Evolutionary conservation across 2,329 filamentous ascomycete genomes (phyloP).

Genomic region (Dactylellina haptotyla): DNA sequence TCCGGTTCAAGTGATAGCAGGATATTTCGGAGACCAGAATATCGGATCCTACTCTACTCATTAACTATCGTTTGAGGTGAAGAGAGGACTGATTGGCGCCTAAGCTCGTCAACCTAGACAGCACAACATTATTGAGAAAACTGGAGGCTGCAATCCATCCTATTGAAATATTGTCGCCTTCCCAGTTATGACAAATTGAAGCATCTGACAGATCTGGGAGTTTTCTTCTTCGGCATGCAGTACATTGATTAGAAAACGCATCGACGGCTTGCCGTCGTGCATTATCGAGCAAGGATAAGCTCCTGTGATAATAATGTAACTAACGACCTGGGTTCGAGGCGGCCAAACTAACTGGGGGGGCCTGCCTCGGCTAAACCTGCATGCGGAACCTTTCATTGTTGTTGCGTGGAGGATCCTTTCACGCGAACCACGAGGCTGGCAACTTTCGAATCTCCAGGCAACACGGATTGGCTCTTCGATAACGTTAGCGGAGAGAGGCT

Average conservation of each 20-base stretch:
- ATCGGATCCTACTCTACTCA: not conserved
- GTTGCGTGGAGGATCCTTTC: conserved; percentile 13
- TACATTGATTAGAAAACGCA: conserved; percentile 16
- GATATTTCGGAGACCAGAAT: conserved; percentile 5
- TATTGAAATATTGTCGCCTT: conserved; percentile 18
- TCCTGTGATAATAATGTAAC: not conserved
- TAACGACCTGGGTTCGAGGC: not conserved
- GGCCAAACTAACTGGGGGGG: not conserved
- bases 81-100: conserved; percentile 31
- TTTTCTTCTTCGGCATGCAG: not conserved
- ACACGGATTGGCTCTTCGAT: conserved; percentile 13
- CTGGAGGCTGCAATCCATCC: conserved; percentile 27
- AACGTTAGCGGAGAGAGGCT: conserved; percentile 38
- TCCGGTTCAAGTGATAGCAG: not conserved
- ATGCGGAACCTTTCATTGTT: not conserved
- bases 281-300: not conserved
- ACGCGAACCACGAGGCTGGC: conserved; percentile 19
- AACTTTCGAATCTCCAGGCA: conserved; percentile 23
- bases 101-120: conserved; percentile 3
- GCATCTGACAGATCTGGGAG: conserved; percentile 3
- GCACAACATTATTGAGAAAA: not conserved
- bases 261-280: conserved; percentile 28
- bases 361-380: conserved; percentile 40
- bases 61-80: not conserved
- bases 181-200: conserved; percentile 34